Base-by-base conservation (phyloP, 495 filamentous ascomycete species). In the Apiosordaria backusii region DNA sequence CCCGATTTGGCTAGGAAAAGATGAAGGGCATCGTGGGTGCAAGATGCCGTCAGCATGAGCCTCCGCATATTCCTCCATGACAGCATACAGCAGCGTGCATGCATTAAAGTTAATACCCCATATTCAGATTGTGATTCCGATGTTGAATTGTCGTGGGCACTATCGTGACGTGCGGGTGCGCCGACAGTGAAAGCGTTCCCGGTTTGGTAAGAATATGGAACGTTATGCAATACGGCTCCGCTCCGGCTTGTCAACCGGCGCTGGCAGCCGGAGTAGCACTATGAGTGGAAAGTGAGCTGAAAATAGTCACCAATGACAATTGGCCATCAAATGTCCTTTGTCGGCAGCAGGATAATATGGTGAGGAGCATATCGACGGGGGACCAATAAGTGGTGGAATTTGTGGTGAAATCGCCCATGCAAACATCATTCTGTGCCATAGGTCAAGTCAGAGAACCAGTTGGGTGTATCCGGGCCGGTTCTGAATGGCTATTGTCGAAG, bases 241-340 rank as follows among this genome's bases (percentile, higher is more conserved):
- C 65, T 22, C 65, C 65, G 61, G 55, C 61, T 59, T 60, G 55
- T 67, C 65, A 60, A 45, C 65, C 61, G 65, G 65, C 27, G 52
- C 18, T 50, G 61, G 53, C 55, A 63, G 40, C 65, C 65, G 61
- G 65, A 52, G 65, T 67, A n/a, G 65, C 40, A 64, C 55, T 59
- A 54, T 23, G 35, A 29, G 65, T 64, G 61, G 50, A 27, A 58
- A 63, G 21, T 52, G 25, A 24, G 26, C 65, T 61, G 22, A 67
- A 67, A 67, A 67, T 67, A 67, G 55, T 60, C 40, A 21, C 65
- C 61, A 64, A 60, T 63, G 4, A 35, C 40, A 23, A 21, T 4
- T 9, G 45, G 24, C 19, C 24, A n/a, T 55, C 10, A 19, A 52
- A n/a, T 29, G 61, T 40, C 61, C 57, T 53, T 60, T 29, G 29